These are phyloP conservation scores for Colletotrichum costaricense DNA, from an alignment of 2,329 filamentous ascomycete species.

Conservation along the genomic window DNA sequence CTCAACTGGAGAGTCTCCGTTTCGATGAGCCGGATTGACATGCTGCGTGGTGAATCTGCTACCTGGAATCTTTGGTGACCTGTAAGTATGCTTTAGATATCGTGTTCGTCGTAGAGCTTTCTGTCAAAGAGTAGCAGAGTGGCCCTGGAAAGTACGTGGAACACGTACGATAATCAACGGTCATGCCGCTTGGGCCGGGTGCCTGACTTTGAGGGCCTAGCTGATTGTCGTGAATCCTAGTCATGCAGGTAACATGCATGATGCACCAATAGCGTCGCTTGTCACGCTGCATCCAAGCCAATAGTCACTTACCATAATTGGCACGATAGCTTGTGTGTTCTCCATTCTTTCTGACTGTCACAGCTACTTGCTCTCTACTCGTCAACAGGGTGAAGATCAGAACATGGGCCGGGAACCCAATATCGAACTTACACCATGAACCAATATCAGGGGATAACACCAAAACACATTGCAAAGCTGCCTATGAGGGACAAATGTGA, in stretches of 20 bases:
- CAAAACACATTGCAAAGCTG: not conserved
- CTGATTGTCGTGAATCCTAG: not conserved
- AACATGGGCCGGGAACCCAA: too few relatives aligned
- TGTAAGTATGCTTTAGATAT: not conserved
- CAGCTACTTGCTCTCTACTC: too few relatives aligned
- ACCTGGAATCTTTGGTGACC: not conserved
- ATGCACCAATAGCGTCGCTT: not conserved
- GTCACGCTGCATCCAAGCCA: not conserved
- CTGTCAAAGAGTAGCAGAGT: not conserved
- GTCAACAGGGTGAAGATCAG: too few relatives aligned
- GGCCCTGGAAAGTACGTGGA: not conserved
- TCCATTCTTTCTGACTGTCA: too few relatives aligned
- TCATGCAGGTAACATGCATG: not conserved
- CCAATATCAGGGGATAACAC: not conserved
- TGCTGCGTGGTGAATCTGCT: not conserved
- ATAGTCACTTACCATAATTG: not conserved
- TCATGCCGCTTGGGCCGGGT: too few relatives aligned
- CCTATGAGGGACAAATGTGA: not conserved
- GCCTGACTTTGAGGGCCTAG: too few relatives aligned
- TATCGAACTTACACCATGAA: not conserved
- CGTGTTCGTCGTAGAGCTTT: not conserved
- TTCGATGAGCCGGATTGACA: slow-evolving; percentile 35
- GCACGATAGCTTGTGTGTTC: not conserved
- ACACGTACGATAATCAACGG: not conserved
- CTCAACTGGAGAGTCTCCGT: slow-evolving; percentile 25